These are phyloP conservation scores for Lyophyllum semitale DNA, from an alignment of 768 basidiomycete genomes.

Conservation along the genomic window DNA sequence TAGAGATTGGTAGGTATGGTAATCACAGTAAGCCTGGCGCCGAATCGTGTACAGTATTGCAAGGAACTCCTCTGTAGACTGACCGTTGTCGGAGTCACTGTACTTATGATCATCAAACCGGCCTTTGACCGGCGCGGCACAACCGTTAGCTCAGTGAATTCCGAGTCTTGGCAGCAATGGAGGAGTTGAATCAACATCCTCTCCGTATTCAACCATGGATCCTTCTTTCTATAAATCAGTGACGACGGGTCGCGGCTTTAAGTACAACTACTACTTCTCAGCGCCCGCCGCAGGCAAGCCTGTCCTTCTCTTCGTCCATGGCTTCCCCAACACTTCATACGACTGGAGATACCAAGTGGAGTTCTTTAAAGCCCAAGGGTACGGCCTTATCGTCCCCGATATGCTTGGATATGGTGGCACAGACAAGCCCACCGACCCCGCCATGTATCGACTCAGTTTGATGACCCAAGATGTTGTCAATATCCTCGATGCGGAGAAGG, in stretches of 20 bases:
- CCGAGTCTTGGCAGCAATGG: too few relatives aligned
- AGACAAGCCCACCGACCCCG: conserved; percentile 41
- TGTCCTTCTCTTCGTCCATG: conserved; percentile 44
- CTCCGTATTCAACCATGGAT: conserved; percentile 8
- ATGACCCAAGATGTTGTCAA: conserved; percentile 42
- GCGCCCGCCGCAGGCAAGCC: conserved; percentile 28
- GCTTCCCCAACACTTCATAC: conserved; percentile 42
- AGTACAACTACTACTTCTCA: conserved; percentile 37
- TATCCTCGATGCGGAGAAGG: conserved; percentile 38
- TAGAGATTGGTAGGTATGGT: too few relatives aligned
- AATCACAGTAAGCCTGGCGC: too few relatives aligned
- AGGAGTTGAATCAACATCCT: too few relatives aligned
- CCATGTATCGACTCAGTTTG: conserved; percentile 32
- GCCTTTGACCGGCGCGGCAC: too few relatives aligned
- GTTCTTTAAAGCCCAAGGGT: conserved; percentile 38
- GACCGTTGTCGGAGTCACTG: too few relatives aligned
- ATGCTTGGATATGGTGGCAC: conserved; percentile 56
- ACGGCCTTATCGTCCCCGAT: conserved; percentile 50
- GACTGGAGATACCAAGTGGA: conserved; percentile 42
- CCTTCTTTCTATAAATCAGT: conserved; percentile 26
- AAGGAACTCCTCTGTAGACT: too few relatives aligned
- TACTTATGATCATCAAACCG: too few relatives aligned
- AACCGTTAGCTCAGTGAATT: too few relatives aligned
- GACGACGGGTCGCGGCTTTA: conserved; percentile 32
- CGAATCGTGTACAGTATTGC: too few relatives aligned